Base-by-base conservation (phyloP, 495 filamentous ascomycete genomes). In the Xylaria grammica region DNA sequence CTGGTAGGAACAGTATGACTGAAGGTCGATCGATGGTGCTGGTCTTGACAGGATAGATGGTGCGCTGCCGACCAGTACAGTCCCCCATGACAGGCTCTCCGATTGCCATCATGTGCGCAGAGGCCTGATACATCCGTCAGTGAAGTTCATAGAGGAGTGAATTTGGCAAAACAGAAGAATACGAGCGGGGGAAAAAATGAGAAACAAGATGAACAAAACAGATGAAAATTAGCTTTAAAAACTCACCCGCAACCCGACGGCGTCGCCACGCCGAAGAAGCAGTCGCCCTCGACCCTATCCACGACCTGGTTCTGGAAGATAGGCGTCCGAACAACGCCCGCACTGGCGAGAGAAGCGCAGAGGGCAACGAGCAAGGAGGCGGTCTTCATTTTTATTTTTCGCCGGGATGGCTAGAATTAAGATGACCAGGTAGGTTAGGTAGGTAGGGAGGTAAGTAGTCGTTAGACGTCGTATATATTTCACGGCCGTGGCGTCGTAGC, bases 231-330 rank as follows among this genome's bases (percentile, higher is more conserved):
- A n/a, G n/a, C n/a, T n/a, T n/a, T n/a, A 38, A 54, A 52, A 29
- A 77, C 79, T 65, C 56, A 83, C 81, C 73, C 80, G 77, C 81
- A 83, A 42, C 81, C 80, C 60, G 70, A 69, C 22, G 80, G 81
- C 13, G 81, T 82, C 0, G 74, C 73, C n/a, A 80, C 73, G 51
- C 81, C 81, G 65, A 81, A 81, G 72, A 77, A 81, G 66, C 81
- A 83, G 65, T 83, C 81, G 24, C 74, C 79, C 20, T 58, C 19
- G 6, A 67, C 54, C 62, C 72, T 78, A 45, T 71, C 63, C 15
- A 83, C 76, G 60, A 83, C 71, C 73, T 82, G 80, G 45, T 82
- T 72, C 22, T 60, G 63, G 42, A 32, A 62, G 72, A 83, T 77
- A 48, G 80, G 80, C 15, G 77, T 80, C 67, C 78, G 76, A 54